Evolutionary conservation across 768 basidiomycete genomes (phyloP), one percentile per base, ranked within the genome.

Genomic region (Leccinum ochraceum): DNA sequence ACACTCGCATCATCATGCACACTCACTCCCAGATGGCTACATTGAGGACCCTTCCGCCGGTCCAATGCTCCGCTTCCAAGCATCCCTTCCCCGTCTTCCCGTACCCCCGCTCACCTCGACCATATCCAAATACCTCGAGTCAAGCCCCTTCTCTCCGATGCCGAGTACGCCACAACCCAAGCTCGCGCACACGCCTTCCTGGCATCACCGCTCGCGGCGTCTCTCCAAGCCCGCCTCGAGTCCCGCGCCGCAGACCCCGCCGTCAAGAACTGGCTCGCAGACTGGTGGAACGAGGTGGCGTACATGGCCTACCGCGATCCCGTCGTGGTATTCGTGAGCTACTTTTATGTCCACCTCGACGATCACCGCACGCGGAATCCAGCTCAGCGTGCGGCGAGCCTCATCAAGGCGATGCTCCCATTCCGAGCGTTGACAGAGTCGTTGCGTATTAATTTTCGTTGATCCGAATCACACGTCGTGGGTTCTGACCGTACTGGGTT

Each of bases 241-340:
- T 80, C 83, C 22, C 84, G 95, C 2, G 94, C 94, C 0, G 79
- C 80, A 0, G 80, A 85, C 26, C 82, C 84, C 1, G 74, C 75
- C 17, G 74, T 77, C 56, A 79, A 78, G 67, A 95, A 83, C 78
- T 99, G 97, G 97, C 81, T 99, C n/a, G 83, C 84, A 52, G 94
- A 96, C 55, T 99, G 97, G 97, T 99, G 96, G 96, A 95, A 98
- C 75, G 93, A 97, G 37, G 84, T 74, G 5, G 95, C 95, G 17
- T 92, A 91, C 72, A 88, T 93, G 89, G 88, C 79, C 6, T 92
- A 92, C 70, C 83, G 92, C 53, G 95, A 96, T 67, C 87, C 95
- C 2, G 92, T 97, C 53, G 89, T 95, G 32, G 90, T 95, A 14
- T 90, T 86, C 64, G 94, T 95, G 68, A 94, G 89, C 81, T 99